Evolutionary conservation across 108 stramenopile species (phyloP), one percentile per base, ranked within the genome.

Genomic region (Nitzschia sp.): DNA sequence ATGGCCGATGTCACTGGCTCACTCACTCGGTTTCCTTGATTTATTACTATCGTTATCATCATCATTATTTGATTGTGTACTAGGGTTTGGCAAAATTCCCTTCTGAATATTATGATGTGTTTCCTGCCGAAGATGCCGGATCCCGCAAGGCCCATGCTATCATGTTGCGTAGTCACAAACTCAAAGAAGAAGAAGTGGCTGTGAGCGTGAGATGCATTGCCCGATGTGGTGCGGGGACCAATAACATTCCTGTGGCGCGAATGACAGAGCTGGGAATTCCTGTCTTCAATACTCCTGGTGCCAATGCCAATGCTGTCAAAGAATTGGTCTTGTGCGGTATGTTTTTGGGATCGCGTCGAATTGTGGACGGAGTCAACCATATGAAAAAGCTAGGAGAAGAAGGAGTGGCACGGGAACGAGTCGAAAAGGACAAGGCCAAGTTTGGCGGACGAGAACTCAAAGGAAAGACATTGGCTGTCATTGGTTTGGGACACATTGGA

Each of bases 261-360:
- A 86, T 86, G 77, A 88, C 88, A 11, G 84, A 90, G 69, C 64
- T 85, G 4, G 93, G 93, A 35, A 88, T 94, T 34, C 88, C 88
- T 21, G 93, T 94, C 22, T 89, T 94, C 75, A 94, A 94, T 66
- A 94, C 93, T 13, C 93, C 93, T 8, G 93, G 93, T 27, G 93
- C 87, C 19, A 94, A 94, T 77, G 88, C 93, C 53, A 88, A 86
- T 66, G 87, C 89, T 44, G 88, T 89, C 48, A 89, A 87, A 61
- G 93, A 94, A 77, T 64, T 94, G 22, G 82, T 90, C 36, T 36
- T 94, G 13, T 83, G 84, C 32, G 84, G 81, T 45, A 27, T 94
- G 47, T 64, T 94, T 26, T 66, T 89, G 30, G 83, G 82, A 35
- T 68, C 76, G 32, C 69, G 93, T 19, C 70, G 86, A 31, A 62